Evolutionary conservation across 495 filamentous ascomycete genomes (phyloP), one percentile per base, ranked within the genome.

Genomic region (Ramalina peruviana): DNA sequence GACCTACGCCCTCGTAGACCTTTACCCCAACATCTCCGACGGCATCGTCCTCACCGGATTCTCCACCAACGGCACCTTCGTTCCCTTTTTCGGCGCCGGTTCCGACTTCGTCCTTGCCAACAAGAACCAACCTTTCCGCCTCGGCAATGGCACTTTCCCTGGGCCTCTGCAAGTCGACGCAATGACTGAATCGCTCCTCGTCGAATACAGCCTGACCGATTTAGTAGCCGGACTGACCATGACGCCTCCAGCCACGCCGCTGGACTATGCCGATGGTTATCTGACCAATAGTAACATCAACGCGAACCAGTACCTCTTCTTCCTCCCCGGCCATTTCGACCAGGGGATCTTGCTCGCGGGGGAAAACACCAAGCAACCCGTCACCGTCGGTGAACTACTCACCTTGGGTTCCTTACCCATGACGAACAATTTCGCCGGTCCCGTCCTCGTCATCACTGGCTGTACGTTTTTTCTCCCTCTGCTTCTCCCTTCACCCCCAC

Each of bases 31-130:
- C 40, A 62, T 72, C 52, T 73, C 72, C 1, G 75, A 82, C 56
- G 78, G 68, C 6, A 60, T 80, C 21, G 60, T 79, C 36, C 65
- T 83, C 21, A 79, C 75, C 4, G 79, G 80, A 9, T 83, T 71
- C 57, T 67, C 69, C 15, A 59, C 62, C 39, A 70, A 69, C 46
- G 27, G 49, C 3, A 54, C 51, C 15, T 74, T 59, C 42, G 25
- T 66, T 9, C 27, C 61, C 6, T 52, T 52, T n/a, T 72, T 71
- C 45, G 50, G 52, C 1, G 62, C 69, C 13, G 69, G 66, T 17
- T 66, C 57, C 46, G 73, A 72, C 53, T 71, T 72, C 54, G 57
- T 68, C n/a, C 55, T 66, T 19, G 76, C 76, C 1, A 60, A 66
- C 16, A 47, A 59, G 17, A 70, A 74, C 47, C 58, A 68, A 37